These are phyloP conservation scores for Cucumis sativus DNA, from an alignment of 306 rosid species.

Conservation along the genomic window Cucumber_9930_V3 NC_026656.2:12603001-12603500, in stretches of 20 bases:
- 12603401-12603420: slow-evolving; percentile 51
- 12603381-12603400: slow-evolving; percentile 72
- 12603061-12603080: background rate
- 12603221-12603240: slow-evolving; percentile 51
- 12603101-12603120: slow-evolving; percentile 41
- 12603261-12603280: slow-evolving; percentile 31
- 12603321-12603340: slow-evolving; percentile 45
- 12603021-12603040: slow-evolving; percentile 20
- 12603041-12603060: too few relatives aligned
- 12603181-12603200: slow-evolving; percentile 47
- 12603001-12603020: slow-evolving; percentile 71
- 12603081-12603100: background rate
- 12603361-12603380: slow-evolving; percentile 74
- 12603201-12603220: slow-evolving; percentile 48
- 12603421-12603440: slow-evolving; percentile 53
- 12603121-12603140: slow-evolving; percentile 77
- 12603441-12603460: slow-evolving; percentile 50
- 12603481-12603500: background rate
- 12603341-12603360: slow-evolving; percentile 50
- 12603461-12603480: background rate
- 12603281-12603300: slow-evolving; percentile 27
- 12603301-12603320: slow-evolving; percentile 27
- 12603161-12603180: slow-evolving; percentile 67
- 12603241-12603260: slow-evolving; percentile 35
- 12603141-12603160: slow-evolving; percentile 49